Evolutionary conservation across 2,329 filamentous ascomycete genomes (phyloP).

Genomic region (Colletotrichum neosansevieriae): DNA sequence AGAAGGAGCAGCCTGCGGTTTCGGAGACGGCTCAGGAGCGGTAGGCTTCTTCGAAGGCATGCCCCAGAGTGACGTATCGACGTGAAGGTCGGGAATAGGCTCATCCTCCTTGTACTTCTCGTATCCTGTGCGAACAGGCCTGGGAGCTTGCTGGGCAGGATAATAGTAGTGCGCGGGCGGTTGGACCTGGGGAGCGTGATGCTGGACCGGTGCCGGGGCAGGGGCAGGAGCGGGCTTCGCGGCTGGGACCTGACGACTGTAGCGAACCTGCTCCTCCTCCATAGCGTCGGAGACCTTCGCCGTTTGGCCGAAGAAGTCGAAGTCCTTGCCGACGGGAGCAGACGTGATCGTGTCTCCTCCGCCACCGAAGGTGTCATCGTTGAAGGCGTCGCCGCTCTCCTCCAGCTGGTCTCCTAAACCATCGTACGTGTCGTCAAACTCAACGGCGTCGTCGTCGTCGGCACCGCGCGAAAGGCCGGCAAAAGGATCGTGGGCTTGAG

Average conservation of each 20-base stretch:
- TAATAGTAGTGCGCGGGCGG: conserved; percentile 47
- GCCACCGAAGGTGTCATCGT: conserved; percentile 90
- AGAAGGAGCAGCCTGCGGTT: conserved; percentile 47
- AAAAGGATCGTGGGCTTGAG: conserved; percentile 87
- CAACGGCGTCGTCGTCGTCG: conserved; percentile 70
- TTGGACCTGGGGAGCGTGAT: conserved; percentile 43
- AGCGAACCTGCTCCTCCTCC: conserved; percentile 90
- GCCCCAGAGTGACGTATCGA: conserved; percentile 94
- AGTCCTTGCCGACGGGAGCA: conserved; percentile 84
- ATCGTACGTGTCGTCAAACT: conserved; percentile 98
- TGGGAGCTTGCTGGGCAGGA: conserved; percentile 52
- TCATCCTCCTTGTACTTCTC: conserved; percentile 87
- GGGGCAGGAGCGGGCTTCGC: conserved; percentile 52
- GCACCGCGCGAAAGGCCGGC: conserved; percentile 78
- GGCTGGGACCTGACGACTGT: conserved; percentile 77
- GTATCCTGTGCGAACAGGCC: conserved; percentile 82
- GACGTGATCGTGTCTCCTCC: conserved; percentile 54
- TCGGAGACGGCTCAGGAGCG: conserved; percentile 47
- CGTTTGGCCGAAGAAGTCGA: conserved; percentile 96
- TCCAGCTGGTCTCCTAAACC: conserved; percentile 91
- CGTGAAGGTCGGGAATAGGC: conserved; percentile 89
- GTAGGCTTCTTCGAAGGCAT: conserved; percentile 70
- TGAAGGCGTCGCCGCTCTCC: conserved; percentile 93
- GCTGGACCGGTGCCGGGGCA: conserved; percentile 45
- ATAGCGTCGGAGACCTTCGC: conserved; percentile 88